These are phyloP conservation scores for Yarrowia divulgata DNA, from an alignment of 805 yeast species.

Conservation along the genomic window DNA sequence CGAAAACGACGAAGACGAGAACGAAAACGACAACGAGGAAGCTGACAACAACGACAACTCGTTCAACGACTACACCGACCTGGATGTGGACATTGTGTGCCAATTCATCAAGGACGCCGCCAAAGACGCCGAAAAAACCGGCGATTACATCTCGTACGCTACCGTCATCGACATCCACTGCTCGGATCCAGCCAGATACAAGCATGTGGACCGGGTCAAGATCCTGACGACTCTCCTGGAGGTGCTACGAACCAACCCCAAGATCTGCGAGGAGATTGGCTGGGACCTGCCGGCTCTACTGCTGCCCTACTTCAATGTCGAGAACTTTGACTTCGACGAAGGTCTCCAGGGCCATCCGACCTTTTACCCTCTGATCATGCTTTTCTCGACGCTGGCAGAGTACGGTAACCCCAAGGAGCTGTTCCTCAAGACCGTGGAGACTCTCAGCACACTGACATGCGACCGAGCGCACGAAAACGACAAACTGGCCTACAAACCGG, in stretches of 20 bases:
- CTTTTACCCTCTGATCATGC: constrained; percentile 51
- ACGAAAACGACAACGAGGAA: not conserved
- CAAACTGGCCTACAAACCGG: constrained; percentile 26
- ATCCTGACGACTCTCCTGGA: constrained; percentile 58
- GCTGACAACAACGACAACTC: not conserved
- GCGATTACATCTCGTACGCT: constrained; percentile 74
- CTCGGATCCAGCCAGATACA: constrained; percentile 56
- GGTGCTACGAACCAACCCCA: constrained; percentile 51
- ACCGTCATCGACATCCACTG: constrained; percentile 72
- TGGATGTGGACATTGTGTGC: constrained; percentile 28
- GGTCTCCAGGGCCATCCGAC: constrained; percentile 40
- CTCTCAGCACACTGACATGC: constrained; percentile 55
- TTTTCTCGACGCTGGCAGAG: constrained; percentile 69
- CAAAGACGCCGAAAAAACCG: constrained; percentile 50
- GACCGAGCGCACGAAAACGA: constrained; percentile 35
- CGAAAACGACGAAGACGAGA: not conserved
- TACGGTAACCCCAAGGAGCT: constrained; percentile 84
- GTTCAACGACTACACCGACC: constrained; percentile 10
- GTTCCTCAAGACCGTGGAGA: constrained; percentile 72
- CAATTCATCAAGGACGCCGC: constrained; percentile 34
- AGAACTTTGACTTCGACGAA: constrained; percentile 41
- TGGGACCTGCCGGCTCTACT: constrained; percentile 89
- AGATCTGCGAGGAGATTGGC: constrained; percentile 61
- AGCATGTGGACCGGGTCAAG: constrained; percentile 58
- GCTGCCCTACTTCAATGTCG: constrained; percentile 58